Evolutionary conservation across 169 alveolate species (phyloP).

Genomic region (Cryptosporidium ubiquitum): DNA sequence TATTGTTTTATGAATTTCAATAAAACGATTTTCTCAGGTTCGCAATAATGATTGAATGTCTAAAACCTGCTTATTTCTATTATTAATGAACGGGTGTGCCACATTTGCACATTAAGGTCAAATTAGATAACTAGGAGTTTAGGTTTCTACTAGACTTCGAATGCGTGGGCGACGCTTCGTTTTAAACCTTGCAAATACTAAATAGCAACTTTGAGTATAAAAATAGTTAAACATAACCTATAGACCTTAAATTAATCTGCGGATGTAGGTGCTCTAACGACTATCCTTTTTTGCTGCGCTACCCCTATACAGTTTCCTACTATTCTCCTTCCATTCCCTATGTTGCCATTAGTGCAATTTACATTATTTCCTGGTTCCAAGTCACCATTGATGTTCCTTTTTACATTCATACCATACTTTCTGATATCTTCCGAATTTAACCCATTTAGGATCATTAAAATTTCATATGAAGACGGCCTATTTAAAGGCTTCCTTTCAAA

Average conservation of each 20-base stretch:
- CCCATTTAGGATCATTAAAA: constrained; percentile 1
- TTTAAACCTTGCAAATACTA: no score
- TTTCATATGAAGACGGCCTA: constrained; percentile 76
- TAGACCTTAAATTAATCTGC: constrained; percentile 65
- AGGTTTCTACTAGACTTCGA: no score
- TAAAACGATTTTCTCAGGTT: constrained; percentile 64
- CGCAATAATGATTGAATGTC: constrained; percentile 45
- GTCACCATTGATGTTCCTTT: constrained; percentile 45
- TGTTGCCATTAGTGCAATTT: constrained; percentile 44
- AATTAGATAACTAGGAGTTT: no score
- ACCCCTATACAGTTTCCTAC: constrained; percentile 80
- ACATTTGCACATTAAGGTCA: constrained; percentile 14
- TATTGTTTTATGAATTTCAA: background rate
- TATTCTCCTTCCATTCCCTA: constrained; percentile 77
- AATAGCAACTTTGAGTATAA: no score
- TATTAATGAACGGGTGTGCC: constrained; percentile 20
- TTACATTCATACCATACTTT: constrained; percentile 56
- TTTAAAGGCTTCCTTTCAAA: constrained; percentile 73
- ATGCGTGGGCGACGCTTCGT: no score
- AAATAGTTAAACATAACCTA: constrained; percentile 43
- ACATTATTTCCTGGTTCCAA: constrained; percentile 71
- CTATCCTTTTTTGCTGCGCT: constrained; percentile 68
- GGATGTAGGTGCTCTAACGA: constrained; percentile 22
- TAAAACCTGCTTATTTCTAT: constrained; percentile 11
- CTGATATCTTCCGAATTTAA: constrained; percentile 27